phyloP scores from a whole-genome alignment of 345 rosid genomes.

The Lumnitzera littorea region DNA sequence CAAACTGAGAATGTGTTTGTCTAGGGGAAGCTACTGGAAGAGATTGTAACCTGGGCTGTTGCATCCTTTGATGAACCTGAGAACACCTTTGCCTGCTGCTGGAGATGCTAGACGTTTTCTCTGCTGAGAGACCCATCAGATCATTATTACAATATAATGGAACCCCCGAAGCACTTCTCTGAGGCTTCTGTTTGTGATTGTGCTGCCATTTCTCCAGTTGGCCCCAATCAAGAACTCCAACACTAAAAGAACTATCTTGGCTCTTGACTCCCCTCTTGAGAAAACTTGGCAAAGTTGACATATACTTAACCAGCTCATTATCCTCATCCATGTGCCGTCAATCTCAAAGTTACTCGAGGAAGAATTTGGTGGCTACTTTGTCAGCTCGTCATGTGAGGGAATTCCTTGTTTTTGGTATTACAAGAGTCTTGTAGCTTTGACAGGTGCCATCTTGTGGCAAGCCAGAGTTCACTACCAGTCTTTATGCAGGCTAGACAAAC shows the following conservation, averaged over 20 bases:
- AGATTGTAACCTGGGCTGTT: conserved; percentile 31
- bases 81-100: conserved; percentile 28
- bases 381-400: no score
- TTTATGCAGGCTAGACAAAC: no score
- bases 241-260: conserved; percentile 50
- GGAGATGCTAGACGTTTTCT: conserved; percentile 33
- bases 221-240: conserved; percentile 90
- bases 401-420: no score
- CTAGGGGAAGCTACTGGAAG: conserved; percentile 35
- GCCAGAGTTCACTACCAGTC: no score
- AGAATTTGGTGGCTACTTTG: neutral
- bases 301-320: conserved; percentile 73
- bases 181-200: conserved; percentile 30
- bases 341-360: conserved; percentile 1
- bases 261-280: conserved; percentile 47
- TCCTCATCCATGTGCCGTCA: conserved; percentile 17
- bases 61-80: conserved; percentile 21
- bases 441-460: no score
- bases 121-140: conserved; percentile 20
- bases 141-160: conserved; percentile 27
- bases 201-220: conserved; percentile 75
- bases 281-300: conserved; percentile 77
- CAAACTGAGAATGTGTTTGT: conserved; percentile 13
- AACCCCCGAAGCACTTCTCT: conserved; percentile 27
- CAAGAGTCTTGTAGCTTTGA: no score